Evolutionary conservation across 192 early-diverging fungal species (phyloP).

Genomic region (Glomus cerebriforme): DNA sequence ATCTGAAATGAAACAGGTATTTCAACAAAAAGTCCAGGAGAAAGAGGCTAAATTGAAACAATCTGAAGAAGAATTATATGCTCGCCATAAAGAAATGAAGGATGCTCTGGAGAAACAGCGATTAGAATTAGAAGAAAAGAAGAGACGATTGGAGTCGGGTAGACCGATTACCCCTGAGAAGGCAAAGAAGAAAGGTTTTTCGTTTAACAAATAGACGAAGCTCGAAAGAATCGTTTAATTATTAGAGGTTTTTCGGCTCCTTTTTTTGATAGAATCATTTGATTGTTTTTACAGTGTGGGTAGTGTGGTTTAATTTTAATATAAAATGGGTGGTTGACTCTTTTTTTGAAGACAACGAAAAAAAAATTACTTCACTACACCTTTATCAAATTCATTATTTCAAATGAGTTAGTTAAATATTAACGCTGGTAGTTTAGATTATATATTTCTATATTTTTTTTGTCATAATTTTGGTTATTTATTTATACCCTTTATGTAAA

Average conservation of each 20-base stretch:
- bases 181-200: conserved; percentile 73
- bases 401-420: not conserved
- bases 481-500: not conserved
- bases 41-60: conserved; percentile 98
- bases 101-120: conserved; percentile 93
- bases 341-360: not conserved
- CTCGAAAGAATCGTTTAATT: not conserved
- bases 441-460: too few species aligned
- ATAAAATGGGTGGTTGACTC: not conserved
- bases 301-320: not conserved
- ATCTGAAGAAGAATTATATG: conserved; percentile 94
- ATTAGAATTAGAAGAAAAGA: conserved; percentile 93
- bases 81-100: conserved; percentile 98
- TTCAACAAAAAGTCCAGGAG: conserved; percentile 98
- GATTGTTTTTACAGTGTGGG: not conserved
- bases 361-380: not conserved
- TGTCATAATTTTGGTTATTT: too few species aligned
- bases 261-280: conserved; percentile 3
- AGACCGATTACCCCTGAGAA: conserved; percentile 77
- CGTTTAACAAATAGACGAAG: conserved; percentile 54
- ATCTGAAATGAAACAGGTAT: conserved; percentile 97
- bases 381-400: not conserved
- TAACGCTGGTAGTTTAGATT: not conserved
- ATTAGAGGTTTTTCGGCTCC: not conserved
- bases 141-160: conserved; percentile 76